These are phyloP conservation scores for Skeletonema costatum DNA, from an alignment of 108 stramenopile species.

Conservation along the genomic window DNA sequence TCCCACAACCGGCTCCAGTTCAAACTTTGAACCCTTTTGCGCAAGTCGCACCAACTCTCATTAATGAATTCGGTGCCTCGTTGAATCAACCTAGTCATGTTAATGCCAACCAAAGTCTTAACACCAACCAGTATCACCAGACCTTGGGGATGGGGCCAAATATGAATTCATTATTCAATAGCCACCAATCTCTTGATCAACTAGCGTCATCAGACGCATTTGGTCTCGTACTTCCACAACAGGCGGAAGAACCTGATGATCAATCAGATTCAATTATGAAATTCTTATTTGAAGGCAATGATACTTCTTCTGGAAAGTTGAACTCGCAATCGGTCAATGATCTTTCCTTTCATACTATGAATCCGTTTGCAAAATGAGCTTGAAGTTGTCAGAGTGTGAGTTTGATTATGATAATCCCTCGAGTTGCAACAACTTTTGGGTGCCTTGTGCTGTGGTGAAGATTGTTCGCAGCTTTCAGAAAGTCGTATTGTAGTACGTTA, in stretches of 20 bases:
- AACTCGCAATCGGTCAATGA: slow-evolving; percentile 6
- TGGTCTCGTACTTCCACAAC: not conserved
- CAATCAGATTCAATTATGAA: slow-evolving; percentile 37
- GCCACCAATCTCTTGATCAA: slow-evolving; percentile 6
- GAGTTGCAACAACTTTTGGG: not conserved
- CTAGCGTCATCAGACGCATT: slow-evolving; percentile 10
- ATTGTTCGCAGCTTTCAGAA: no score
- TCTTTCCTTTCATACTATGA: slow-evolving; percentile 11
- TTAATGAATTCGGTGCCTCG: not conserved
- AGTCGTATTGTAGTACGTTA: no score
- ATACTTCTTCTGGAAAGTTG: not conserved
- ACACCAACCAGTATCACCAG: not conserved
- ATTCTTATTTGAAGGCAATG: slow-evolving; percentile 34
- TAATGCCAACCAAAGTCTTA: not conserved
- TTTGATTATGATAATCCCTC: not conserved
- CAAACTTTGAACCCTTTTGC: slow-evolving; percentile 1
- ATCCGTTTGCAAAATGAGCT: slow-evolving; percentile 27
- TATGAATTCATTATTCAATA: slow-evolving; percentile 15
- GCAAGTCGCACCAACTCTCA: not conserved
- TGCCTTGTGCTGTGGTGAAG: no score
- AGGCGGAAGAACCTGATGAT: slow-evolving; percentile 15
- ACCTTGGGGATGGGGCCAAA: not conserved
- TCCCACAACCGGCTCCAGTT: slow-evolving; percentile 22
- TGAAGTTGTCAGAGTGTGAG: not conserved
- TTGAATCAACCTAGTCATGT: not conserved